Percentiles rank a stretch among this genome's conserved stretches.
phyloP scores from a whole-genome alignment of 1,139 yeast genomes.

The Hemisphaericaspora lyxosophila region DNA sequence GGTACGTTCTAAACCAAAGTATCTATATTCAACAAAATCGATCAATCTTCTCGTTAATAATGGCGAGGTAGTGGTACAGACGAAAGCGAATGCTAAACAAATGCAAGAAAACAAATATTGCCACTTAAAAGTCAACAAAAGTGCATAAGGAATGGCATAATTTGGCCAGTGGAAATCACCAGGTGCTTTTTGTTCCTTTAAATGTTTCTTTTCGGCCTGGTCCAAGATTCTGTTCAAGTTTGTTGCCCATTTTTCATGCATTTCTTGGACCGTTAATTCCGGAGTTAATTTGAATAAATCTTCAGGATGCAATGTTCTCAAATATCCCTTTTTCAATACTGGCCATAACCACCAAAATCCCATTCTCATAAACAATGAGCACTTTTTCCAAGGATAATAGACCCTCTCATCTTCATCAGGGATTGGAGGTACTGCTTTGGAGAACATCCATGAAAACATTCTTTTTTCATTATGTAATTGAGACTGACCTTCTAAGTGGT shows the following conservation, averaged over 20 bases:
- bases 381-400: constrained; percentile 37
- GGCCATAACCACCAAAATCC: constrained; percentile 47
- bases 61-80: constrained; percentile 43
- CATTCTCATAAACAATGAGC: constrained; percentile 26
- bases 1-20: constrained; percentile 34
- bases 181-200: constrained; percentile 23
- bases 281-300: constrained; percentile 43
- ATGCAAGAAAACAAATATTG: constrained; percentile 37
- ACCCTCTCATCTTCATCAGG: constrained; percentile 37
- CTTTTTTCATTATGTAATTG: constrained; percentile 29
- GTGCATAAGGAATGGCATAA: constrained; percentile 34
- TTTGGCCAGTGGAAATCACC: constrained; percentile 38
- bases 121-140: constrained; percentile 38
- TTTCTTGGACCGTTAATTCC: constrained; percentile 38
- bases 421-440: constrained; percentile 37
- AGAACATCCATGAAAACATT: constrained; percentile 33
- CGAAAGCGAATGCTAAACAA: constrained; percentile 38
- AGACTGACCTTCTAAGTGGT: constrained; percentile 10
- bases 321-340: constrained; percentile 40
- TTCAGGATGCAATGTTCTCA: constrained; percentile 40
- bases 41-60: constrained; percentile 40
- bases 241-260: constrained; percentile 34
- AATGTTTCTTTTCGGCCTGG: constrained; percentile 24
- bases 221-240: constrained; percentile 24
- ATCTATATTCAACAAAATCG: constrained; percentile 40